phyloP scores from a whole-genome alignment of 345 rosid species.

The Brassica juncea region DNA sequence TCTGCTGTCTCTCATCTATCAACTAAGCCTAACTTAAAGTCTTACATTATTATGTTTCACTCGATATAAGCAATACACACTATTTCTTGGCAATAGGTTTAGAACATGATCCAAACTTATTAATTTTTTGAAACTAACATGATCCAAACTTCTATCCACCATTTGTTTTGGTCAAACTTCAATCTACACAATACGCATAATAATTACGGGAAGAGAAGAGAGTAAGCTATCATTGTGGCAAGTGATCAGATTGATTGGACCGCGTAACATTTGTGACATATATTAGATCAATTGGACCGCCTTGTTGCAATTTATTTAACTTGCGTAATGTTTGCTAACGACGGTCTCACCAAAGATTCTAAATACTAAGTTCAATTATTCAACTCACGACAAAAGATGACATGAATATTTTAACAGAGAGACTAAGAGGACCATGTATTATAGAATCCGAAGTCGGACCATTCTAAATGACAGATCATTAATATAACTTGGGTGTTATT shows the following conservation, averaged over 20 bases:
- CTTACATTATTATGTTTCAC: too few relatives aligned
- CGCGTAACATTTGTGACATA: constrained; percentile 19
- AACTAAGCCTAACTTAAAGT: too few relatives aligned
- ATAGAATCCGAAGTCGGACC: constrained; percentile 1
- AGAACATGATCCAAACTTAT: not conserved
- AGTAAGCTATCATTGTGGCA: not conserved
- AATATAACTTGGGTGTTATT: not conserved
- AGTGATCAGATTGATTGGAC: constrained; percentile 8
- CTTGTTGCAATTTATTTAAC: not conserved
- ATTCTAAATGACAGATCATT: not conserved
- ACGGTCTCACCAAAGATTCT: not conserved
- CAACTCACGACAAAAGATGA: not conserved
- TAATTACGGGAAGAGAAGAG: not conserved
- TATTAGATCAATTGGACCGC: constrained; percentile 12
- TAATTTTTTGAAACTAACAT: too few relatives aligned
- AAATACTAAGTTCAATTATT: constrained; percentile 6
- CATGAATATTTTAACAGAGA: not conserved
- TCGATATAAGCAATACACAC: too few relatives aligned
- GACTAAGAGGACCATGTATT: not conserved
- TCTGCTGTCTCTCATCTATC: too few relatives aligned
- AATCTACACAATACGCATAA: not conserved
- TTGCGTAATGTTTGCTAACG: not conserved
- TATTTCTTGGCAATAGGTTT: too few relatives aligned
- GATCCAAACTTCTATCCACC: not conserved
- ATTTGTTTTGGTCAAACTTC: not conserved